Evolutionary conservation across 768 basidiomycete genomes (phyloP).

Genomic region (Lactarius deliciosus): DNA sequence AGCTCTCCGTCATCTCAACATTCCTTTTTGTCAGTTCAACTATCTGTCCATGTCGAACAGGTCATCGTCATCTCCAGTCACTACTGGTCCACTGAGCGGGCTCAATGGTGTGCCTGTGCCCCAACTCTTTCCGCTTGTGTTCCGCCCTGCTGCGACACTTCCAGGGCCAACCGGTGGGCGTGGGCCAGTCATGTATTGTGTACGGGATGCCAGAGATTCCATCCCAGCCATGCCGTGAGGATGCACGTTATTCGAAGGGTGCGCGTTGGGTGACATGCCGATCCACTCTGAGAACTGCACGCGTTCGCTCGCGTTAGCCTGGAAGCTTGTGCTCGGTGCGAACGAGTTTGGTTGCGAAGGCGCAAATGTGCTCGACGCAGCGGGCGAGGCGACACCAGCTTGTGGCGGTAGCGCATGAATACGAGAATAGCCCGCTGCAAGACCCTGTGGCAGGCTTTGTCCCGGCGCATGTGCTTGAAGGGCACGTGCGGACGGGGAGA

Average conservation of each 20-base stretch:
- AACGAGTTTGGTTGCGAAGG: slow-evolving; percentile 32
- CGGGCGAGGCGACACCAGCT: slow-evolving; percentile 40
- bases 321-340: slow-evolving; percentile 33
- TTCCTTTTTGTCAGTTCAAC: slow-evolving; percentile 29
- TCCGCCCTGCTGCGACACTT: slow-evolving; percentile 31
- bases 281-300: slow-evolving; percentile 35
- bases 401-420: slow-evolving; percentile 68
- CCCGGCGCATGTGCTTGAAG: slow-evolving; percentile 87
- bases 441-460: slow-evolving; percentile 86
- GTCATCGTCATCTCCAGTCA: slow-evolving; percentile 63
- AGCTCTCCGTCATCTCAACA: neutral
- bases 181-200: slow-evolving; percentile 49
- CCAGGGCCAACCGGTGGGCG: slow-evolving; percentile 28
- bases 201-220: slow-evolving; percentile 55
- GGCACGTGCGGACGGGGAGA: slow-evolving; percentile 74
- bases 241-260: slow-evolving; percentile 34
- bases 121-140: slow-evolving; percentile 40
- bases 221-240: slow-evolving; percentile 36
- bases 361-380: slow-evolving; percentile 35
- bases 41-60: slow-evolving; percentile 67
- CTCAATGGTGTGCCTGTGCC: slow-evolving; percentile 46
- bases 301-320: slow-evolving; percentile 29
- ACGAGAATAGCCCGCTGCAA: slow-evolving; percentile 87
- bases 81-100: slow-evolving; percentile 60
- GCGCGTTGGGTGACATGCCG: slow-evolving; percentile 35